Conservation (phyloP, 805 yeast species). For the Wickerhamomyces canadensis region DNA sequence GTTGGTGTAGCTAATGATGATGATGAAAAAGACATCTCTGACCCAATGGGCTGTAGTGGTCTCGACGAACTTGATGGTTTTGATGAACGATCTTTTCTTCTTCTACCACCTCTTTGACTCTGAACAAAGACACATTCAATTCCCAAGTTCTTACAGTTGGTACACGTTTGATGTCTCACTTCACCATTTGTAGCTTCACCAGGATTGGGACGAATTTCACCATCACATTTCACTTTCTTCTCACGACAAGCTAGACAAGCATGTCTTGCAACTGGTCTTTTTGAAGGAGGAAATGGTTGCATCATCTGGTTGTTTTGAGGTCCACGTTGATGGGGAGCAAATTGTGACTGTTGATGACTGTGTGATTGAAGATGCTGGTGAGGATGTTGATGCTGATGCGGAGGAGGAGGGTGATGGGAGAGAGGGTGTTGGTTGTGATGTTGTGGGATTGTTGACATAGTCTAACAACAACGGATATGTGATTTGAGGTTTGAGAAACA, state of each 20-base stretch:
- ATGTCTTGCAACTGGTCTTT: slow-evolving; percentile 49
- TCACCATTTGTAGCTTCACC: slow-evolving; percentile 22
- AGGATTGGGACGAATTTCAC: slow-evolving; percentile 35
- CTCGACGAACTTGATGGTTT: slow-evolving; percentile 1
- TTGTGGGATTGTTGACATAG: background rate
- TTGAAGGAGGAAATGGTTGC: slow-evolving; percentile 5
- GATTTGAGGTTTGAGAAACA: too few species aligned
- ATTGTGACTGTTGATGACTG: too few species aligned
- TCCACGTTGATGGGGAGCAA: too few species aligned
- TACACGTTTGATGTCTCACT: slow-evolving; percentile 30
- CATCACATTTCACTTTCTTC: slow-evolving; percentile 63
- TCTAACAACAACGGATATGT: too few species aligned
- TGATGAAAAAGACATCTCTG: slow-evolving; percentile 1
- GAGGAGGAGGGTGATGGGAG: background rate
- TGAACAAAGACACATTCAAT: slow-evolving; percentile 51
- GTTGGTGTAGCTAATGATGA: background rate
- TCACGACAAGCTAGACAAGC: slow-evolving; percentile 64
- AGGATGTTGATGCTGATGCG: too few species aligned
- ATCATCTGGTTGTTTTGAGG: too few species aligned
- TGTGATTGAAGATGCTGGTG: background rate
- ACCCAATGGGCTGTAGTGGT: background rate
- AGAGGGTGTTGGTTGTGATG: background rate
- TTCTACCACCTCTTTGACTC: slow-evolving; percentile 52
- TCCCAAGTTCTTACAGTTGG: slow-evolving; percentile 43
- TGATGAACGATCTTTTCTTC: slow-evolving; percentile 24